phyloP scores from a whole-genome alignment of 495 filamentous ascomycete genomes.

The Penicillium coprophilum region DNA sequence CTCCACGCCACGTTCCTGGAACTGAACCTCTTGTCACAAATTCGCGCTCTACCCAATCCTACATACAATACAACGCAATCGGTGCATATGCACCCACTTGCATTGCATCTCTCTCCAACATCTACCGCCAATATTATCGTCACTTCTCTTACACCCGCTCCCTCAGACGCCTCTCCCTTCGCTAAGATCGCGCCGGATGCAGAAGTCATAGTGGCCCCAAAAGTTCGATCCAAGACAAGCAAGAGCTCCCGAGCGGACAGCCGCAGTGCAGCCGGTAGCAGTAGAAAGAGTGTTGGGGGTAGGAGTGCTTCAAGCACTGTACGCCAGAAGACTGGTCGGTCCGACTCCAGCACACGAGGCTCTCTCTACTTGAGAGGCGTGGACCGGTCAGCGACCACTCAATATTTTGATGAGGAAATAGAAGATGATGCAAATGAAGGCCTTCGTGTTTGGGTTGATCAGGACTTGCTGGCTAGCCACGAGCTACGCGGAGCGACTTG shows the following conservation, averaged over 20 bases:
- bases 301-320: conserved; percentile 70
- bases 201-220: conserved; percentile 95
- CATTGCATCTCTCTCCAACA: conserved; percentile 90
- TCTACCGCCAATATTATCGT: conserved; percentile 91
- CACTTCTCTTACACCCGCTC: conserved; percentile 72
- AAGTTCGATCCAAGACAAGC: conserved; percentile 62
- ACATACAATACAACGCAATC: conserved; percentile 52
- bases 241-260: conserved; percentile 57
- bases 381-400: conserved; percentile 60
- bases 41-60: conserved; percentile 88
- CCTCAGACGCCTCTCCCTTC: conserved; percentile 67
- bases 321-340: conserved; percentile 55
- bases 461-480: conserved; percentile 64
- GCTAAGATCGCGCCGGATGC: conserved; percentile 91
- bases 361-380: conserved; percentile 76
- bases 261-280: conserved; percentile 68
- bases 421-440: conserved; percentile 54
- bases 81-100: conserved; percentile 70
- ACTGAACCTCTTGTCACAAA: conserved; percentile 88
- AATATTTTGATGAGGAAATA: conserved; percentile 69
- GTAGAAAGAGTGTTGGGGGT: conserved; percentile 68
- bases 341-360: conserved; percentile 58
- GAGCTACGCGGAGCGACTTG: conserved; percentile 71
- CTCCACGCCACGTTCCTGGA: conserved; percentile 93
- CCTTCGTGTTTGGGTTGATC: conserved; percentile 80